Conservation (phyloP, 2,329 filamentous ascomycete genomes). For the Penicillium sp. region DNA sequence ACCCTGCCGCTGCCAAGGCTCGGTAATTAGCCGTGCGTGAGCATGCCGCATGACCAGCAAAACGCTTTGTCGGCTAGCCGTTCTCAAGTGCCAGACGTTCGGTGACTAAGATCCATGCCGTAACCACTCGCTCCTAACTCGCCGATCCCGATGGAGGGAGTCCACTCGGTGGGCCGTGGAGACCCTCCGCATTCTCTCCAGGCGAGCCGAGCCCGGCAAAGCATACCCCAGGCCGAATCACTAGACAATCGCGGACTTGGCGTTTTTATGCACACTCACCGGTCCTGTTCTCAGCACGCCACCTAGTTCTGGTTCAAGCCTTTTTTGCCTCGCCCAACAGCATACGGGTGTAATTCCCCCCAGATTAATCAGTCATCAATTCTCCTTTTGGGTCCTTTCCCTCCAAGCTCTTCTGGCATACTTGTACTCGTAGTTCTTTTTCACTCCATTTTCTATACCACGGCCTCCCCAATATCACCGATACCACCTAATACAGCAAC, state of each 20-base stretch:
- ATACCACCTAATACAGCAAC: not conserved
- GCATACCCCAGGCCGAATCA: constrained; percentile 9
- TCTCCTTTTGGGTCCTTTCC: not conserved
- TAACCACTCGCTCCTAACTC: constrained; percentile 9
- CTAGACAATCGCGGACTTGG: not conserved
- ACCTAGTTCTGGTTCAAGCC: not conserved
- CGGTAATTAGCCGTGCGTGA: constrained; percentile 17
- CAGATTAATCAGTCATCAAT: not conserved
- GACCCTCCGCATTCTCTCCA: constrained; percentile 26
- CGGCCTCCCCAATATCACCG: not conserved
- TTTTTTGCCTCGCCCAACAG: constrained; percentile 5
- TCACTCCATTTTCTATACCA: not conserved
- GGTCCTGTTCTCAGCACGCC: constrained; percentile 6
- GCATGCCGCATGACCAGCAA: constrained; percentile 1
- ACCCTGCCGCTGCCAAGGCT: not conserved
- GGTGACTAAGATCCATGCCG: constrained; percentile 8
- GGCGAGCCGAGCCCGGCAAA: constrained; percentile 18
- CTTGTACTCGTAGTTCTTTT: not conserved
- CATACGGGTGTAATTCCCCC: not conserved
- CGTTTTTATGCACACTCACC: constrained; percentile 12
- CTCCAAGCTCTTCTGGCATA: not conserved
- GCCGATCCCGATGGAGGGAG: constrained; percentile 8
- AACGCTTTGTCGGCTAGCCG: constrained; percentile 18
- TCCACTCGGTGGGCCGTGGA: constrained; percentile 13
- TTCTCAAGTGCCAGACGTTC: constrained; percentile 18